Base-by-base conservation (phyloP, 2,329 filamentous ascomycete genomes). In the Colletotrichum sp. region DNA sequence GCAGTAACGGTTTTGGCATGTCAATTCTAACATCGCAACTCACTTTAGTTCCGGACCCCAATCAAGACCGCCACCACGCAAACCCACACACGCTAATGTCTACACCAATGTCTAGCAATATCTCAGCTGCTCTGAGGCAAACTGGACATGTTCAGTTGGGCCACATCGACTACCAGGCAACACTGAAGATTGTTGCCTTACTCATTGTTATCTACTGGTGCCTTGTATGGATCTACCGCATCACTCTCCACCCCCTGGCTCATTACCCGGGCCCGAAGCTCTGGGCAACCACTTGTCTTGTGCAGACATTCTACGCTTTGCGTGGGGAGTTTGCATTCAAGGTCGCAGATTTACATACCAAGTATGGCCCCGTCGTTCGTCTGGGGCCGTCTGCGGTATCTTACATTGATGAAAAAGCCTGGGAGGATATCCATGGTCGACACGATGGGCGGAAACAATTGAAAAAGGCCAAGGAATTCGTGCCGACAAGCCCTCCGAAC, bases 181-280 rank as follows among this genome's bases (percentile, higher is more conserved):
- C 12, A 16, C 18, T 63, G 21, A 12, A 12, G 21, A 15, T 55
- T 32, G 18, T 9, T 21, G 6, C 52, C 15, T 8, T 57, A 16
- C n/a, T 36, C 5, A 26, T 12, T 8, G 24, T 18, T 10, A 12
- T 24, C 8, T 69, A 62, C 16, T 69, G 52, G 67, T 59, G n/a
- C 5, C 30, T 21, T 8, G 21, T 69, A 44, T 69, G 67, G 67
- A 34, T 76, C 12, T 71, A 77, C 36, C 72, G 72, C n/a, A 55
- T 77, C 28, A 69, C 39, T 9, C 62, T 77, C 34, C 69, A 71
- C 36, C 82, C 82, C 6, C 65, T 83, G 2, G 74, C 81, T 10
- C 59, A 34, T 9, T 79, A 86, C 26, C 84, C 84, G 0, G 84
- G 84, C 5, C 83, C 83, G 3, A 82, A 80, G 64, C 77, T 84